Base-by-base conservation (phyloP, 139 green algal genomes). In the Pseudopediastrum boryanum region DNA sequence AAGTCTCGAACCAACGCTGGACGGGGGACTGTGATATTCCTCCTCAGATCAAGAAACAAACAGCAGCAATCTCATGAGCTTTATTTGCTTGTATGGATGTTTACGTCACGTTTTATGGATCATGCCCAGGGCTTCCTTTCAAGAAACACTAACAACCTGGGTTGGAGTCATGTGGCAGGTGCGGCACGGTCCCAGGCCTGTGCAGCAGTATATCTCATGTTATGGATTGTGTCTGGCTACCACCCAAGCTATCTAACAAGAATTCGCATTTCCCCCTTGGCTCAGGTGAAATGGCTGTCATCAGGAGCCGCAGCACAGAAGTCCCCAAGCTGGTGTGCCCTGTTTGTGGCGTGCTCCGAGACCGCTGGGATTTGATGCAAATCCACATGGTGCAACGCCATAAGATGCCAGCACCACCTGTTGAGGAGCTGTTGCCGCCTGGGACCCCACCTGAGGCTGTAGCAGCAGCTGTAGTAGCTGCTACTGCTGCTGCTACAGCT, bases 311-410 rank as follows among this genome's bases (percentile, higher is more conserved):
- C n/a, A n/a, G n/a, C n/a, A n/a, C n/a, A n/a, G n/a, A n/a, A n/a
- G n/a, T n/a, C n/a, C n/a, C n/a, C n/a, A n/a, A n/a, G 2, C 71
- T 78, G 38, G 46, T 52, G 16, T 78, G 71, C 36, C 71, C 52
- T 29, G 58, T 12, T 8, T 78, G 71, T 27, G 71, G 71, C 35
- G 54, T 56, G n/a, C 35, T 78, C 10, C 29, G 51, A 4, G 2
- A 4, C 25, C 56, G 33, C 2, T 78, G 67, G 19, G 8, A 48
- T 38, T 54, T 69, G 52, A 52, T 78, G 52, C 71, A 78, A 12
- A 12, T 52, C n/a, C 71, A 78, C 41, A 78, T 78, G 71, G 71
- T 78, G 38, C 71, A 78, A 50, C 52, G 71, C 5, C 71, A 78
- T 21, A 78, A 78, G 71, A 52, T 69, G 52, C 25, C 8, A 12